Base-by-base conservation (phyloP, 2,329 filamentous ascomycete genomes). In the Colletotrichum coccodes region DNA sequence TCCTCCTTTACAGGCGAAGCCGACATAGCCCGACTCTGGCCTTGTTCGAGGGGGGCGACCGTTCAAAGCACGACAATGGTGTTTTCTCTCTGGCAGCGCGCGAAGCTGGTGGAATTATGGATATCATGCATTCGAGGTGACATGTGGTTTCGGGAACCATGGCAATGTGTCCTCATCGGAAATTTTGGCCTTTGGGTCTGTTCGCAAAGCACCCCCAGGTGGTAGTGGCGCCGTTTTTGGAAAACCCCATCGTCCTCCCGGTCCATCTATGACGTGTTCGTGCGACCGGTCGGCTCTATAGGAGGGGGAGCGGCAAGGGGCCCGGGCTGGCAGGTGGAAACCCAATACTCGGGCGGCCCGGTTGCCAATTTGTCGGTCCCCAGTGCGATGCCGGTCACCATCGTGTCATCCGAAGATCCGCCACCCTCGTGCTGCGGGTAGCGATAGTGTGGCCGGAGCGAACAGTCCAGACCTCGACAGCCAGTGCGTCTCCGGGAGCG, bases 261-360 rank as follows among this genome's bases (percentile, higher is more conserved):
- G n/a, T 14, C 18, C 36, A 18, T 54, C 47, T 47, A 66, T 56
- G 58, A 66, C 58, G 58, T 50, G 42, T 62, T 56, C 23, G 56
- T 44, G 26, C 38, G 23, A 28, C 46, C 14, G 34, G 38, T 40
- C 8, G 44, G 36, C 26, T 60, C 7, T n/a, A n/a, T n/a, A n/a
- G n/a, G n/a, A n/a, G 34, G 6, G 54, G 23, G 21, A 26, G 23
- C 40, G 32, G 26, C 40, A 64, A 28, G 34, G 46, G 16, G 30
- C 53, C 28, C 36, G 26, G 34, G 11, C 38, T 57, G 60, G 60
- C 44, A 50, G 32, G 32, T 8, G 21, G 38, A 21, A 21, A 42
- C 36, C 63, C 23, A 3, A 23, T n/a, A 40, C 26, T 9, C 28
- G 46, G 30, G 54, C 46, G 64, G 40, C 47, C 42, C 49, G 57